Evolutionary conservation across 2,329 filamentous ascomycete species (phyloP).

Genomic region (Verticillium nubilum): DNA sequence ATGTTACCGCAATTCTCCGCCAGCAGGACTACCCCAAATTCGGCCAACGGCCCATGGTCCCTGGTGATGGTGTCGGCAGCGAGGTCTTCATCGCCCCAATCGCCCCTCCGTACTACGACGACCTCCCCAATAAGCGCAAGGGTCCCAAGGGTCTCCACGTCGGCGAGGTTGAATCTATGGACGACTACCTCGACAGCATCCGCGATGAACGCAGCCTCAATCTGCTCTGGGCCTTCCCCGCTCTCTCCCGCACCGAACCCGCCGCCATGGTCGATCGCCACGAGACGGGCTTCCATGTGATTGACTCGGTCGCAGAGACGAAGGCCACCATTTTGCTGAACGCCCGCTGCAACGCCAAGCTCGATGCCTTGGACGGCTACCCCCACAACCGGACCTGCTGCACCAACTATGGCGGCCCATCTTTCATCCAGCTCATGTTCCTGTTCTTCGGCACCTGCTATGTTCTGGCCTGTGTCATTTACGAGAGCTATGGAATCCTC

Average conservation of each 20-base stretch:
- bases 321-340: constrained; percentile 47
- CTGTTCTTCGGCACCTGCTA: constrained; percentile 6
- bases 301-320: constrained; percentile 30
- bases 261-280: constrained; percentile 22
- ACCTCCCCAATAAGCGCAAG: constrained; percentile 5
- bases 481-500: not conserved
- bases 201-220: constrained; percentile 12
- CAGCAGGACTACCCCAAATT: constrained; percentile 15
- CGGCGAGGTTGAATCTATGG: constrained; percentile 18
- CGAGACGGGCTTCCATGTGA: constrained; percentile 38
- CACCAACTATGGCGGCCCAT: constrained; percentile 30
- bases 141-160: constrained; percentile 15
- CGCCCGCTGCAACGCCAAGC: constrained; percentile 43
- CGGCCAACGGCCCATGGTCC: constrained; percentile 14
- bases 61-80: constrained; percentile 18
- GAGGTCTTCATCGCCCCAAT: constrained; percentile 22
- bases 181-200: constrained; percentile 11
- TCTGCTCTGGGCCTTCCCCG: constrained; percentile 14
- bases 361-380: constrained; percentile 22
- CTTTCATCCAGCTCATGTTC: constrained; percentile 14
- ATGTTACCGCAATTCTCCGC: constrained; percentile 16
- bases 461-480: constrained; percentile 1
- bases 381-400: constrained; percentile 47
- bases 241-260: constrained; percentile 1
- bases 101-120: constrained; percentile 16